Percentiles rank a stretch among this genome's conserved stretches.
phyloP scores from a whole-genome alignment of 345 rosid genomes.

The Streptanthus diversifolius region DNA sequence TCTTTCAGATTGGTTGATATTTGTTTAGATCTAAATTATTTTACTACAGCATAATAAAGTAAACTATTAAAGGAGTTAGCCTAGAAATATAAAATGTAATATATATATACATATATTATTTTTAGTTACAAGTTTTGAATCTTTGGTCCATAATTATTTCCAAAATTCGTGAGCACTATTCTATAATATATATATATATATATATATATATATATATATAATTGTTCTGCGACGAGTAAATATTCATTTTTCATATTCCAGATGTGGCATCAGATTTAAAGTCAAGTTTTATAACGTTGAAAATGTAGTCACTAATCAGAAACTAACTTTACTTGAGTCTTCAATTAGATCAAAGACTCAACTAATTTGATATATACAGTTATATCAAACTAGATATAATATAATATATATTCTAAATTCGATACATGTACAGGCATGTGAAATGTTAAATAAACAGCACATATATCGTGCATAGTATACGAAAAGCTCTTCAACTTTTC shows the following conservation, averaged over 20 bases:
- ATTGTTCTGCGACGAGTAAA: not conserved
- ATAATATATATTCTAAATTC: not conserved
- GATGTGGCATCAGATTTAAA: not conserved
- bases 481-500: constrained; percentile 35
- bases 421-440: constrained; percentile 4
- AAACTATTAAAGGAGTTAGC: not conserved
- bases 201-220: not conserved
- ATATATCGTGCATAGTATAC: constrained; percentile 17
- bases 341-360: too few species aligned
- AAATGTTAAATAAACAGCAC: constrained; percentile 29
- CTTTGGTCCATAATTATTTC: not conserved
- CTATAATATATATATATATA: not conserved
- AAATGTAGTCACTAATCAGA: not conserved
- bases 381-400: not conserved
- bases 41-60: not conserved
- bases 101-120: not conserved
- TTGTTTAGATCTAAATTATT: not conserved
- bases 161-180: not conserved
- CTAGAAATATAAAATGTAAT: not conserved
- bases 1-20: not conserved
- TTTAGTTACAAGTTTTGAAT: not conserved
- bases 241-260: not conserved
- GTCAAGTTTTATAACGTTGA: not conserved
- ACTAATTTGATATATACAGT: too few species aligned
- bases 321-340: not conserved